These are phyloP conservation scores for Cynara cardunculus DNA, from an alignment of 129 eudicot species.

Conservation along the genomic window DNA sequence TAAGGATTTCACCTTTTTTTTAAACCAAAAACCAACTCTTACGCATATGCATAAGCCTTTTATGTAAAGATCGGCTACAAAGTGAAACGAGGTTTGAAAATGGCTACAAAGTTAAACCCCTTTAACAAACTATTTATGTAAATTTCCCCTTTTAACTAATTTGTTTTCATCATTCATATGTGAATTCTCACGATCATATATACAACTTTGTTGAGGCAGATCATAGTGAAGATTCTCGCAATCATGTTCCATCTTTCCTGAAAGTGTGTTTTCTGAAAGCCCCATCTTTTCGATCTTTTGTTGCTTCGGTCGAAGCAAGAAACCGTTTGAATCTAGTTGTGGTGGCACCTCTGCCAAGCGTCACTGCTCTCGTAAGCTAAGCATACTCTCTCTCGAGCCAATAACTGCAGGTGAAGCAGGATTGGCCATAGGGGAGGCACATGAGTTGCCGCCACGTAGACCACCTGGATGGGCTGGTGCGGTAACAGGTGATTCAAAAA, in stretches of 20 bases:
- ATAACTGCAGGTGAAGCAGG: constrained; percentile 42
- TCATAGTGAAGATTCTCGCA: no score
- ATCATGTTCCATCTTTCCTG: neutral
- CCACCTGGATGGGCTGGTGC: constrained; percentile 28
- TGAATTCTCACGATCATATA: no score
- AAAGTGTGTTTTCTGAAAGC: constrained; percentile 46
- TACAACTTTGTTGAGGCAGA: no score
- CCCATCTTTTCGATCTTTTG: constrained; percentile 81
- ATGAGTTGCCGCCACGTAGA: constrained; percentile 18
- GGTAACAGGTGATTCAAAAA: constrained; percentile 43
- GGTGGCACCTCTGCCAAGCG: constrained; percentile 92
- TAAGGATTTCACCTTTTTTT: no score
- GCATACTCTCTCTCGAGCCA: constrained; percentile 70
- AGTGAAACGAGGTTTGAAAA: no score
- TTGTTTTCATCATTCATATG: no score
- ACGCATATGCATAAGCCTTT: no score
- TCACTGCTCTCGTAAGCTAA: constrained; percentile 89
- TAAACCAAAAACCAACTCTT: no score
- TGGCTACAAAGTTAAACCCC: no score
- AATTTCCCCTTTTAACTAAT: no score
- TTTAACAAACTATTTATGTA: no score
- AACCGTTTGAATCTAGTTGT: constrained; percentile 85
- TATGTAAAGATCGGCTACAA: no score
- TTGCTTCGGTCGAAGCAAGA: constrained; percentile 86
- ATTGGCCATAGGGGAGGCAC: constrained; percentile 33